Base-by-base conservation (phyloP, 495 filamentous ascomycete species). In the Patellaria atrata region DNA sequence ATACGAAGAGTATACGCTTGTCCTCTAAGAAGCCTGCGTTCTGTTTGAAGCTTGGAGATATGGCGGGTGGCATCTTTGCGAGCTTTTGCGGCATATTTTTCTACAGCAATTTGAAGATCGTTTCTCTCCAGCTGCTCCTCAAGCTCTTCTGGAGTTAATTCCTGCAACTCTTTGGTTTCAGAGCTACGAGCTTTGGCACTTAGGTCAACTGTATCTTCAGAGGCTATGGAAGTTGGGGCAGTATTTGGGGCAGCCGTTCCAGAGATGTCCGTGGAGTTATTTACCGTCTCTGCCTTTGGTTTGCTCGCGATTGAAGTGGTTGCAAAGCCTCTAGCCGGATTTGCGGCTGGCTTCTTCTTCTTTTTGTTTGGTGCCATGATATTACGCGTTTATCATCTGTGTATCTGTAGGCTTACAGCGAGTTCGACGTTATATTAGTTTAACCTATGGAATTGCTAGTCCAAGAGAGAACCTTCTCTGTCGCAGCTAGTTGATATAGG, bases 221-320 rank as follows among this genome's bases (percentile, higher is more conserved):
- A 36, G 16, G 32, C 21, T 11, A 27, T 14, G 7, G 27, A 8
- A 19, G 56, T 41, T 44, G 25, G 7, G 18, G 38, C 23, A 6
- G 38, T 16, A 14, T 7, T 30, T 7, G 28, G 7, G 7, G 28
- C n/a, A 24, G 36, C 12, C 40, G 44, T 27, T 24, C 36, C 21
- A 12, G 34, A 25, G 22, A 24, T 3, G 9, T 12, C 28, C 10
- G 23, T 10, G 24, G 29, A 16, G 9, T 23, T 33, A n/a, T 43
- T 38, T 11, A 38, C 38, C 29, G 44, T 42, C 15, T 59, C 55
- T 8, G 29, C 27, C 34, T 55, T 57, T 12, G 52, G 28, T 36
- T 91, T 94, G 5, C 80, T 87, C 24, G 83, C 79, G 31, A 82
- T 65, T 9, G 87, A 94, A 10, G 81, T 85, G 2, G 89, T 97